These are phyloP conservation scores for Colletotrichum eremochloae DNA, from an alignment of 2,329 filamentous ascomycete species.

Conservation along the genomic window DNA sequence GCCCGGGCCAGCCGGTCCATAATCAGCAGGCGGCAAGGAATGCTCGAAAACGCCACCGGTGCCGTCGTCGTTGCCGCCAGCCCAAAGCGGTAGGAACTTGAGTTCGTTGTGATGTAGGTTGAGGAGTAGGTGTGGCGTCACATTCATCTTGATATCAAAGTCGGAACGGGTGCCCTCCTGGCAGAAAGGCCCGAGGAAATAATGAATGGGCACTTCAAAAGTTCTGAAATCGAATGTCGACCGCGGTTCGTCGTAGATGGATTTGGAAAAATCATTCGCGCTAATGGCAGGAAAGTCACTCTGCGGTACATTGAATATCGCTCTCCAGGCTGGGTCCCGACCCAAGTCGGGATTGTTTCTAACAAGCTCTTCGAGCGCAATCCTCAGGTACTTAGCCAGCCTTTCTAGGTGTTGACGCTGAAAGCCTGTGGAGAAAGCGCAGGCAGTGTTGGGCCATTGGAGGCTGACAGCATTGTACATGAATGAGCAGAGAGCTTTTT, in stretches of 20 bases:
- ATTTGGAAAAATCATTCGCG: neutral
- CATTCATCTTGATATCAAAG: constrained; percentile 51
- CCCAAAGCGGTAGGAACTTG: constrained; percentile 75
- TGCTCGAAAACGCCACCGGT: constrained; percentile 64
- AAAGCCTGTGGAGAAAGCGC: neutral
- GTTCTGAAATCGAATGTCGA: constrained; percentile 24
- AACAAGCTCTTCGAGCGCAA: neutral
- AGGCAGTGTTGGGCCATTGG: constrained; percentile 2
- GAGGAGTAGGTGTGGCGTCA: constrained; percentile 63
- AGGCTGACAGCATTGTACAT: constrained; percentile 51
- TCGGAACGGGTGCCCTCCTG: constrained; percentile 47
- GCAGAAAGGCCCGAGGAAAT: constrained; percentile 32
- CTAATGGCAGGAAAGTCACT: neutral
- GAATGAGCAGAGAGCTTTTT: constrained; percentile 53
- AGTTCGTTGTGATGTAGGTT: constrained; percentile 69
- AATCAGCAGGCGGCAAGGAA: constrained; percentile 56
- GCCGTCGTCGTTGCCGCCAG: constrained; percentile 67
- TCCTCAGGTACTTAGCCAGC: neutral
- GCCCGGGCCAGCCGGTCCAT: constrained; percentile 62
- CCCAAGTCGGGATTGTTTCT: constrained; percentile 18
- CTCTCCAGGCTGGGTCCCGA: constrained; percentile 16
- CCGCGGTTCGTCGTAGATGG: neutral
- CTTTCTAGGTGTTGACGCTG: neutral
- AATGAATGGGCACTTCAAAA: constrained; percentile 18
- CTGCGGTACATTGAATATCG: neutral